These are phyloP conservation scores for Pichia sporocuriosa DNA, from an alignment of 805 yeast genomes.

Conservation along the genomic window DNA sequence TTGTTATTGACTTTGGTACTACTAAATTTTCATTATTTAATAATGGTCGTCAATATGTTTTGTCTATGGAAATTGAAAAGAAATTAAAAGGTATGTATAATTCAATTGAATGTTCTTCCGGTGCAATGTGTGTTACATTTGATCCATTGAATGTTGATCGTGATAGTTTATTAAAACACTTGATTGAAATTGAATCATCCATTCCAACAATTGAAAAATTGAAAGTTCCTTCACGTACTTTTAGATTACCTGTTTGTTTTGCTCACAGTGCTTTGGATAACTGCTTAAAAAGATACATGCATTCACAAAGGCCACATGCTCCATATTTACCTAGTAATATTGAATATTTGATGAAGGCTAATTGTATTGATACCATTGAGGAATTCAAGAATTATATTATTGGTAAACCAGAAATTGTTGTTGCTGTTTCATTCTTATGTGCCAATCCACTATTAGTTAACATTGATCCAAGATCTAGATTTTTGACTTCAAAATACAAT, in stretches of 20 bases:
- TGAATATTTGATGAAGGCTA: slow-evolving; percentile 25
- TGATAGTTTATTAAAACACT: slow-evolving; percentile 11
- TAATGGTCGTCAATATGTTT: slow-evolving; percentile 28
- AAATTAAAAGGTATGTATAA: slow-evolving; percentile 11
- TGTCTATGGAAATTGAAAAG: slow-evolving; percentile 15
- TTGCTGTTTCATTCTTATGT: slow-evolving; percentile 28
- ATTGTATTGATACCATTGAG: slow-evolving; percentile 21
- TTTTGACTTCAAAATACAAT: slow-evolving; percentile 26
- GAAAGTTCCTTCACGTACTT: slow-evolving; percentile 24
- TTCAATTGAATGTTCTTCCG: slow-evolving; percentile 21
- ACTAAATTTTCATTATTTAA: slow-evolving; percentile 26
- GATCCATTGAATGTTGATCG: slow-evolving; percentile 19
- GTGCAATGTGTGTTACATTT: slow-evolving; percentile 23
- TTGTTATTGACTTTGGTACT: slow-evolving; percentile 28
- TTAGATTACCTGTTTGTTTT: slow-evolving; percentile 22
- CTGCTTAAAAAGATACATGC: slow-evolving; percentile 24
- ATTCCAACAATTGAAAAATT: slow-evolving; percentile 24
- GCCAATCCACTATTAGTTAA: slow-evolving; percentile 26
- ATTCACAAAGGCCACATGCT: slow-evolving; percentile 29
- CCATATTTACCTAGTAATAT: slow-evolving; percentile 26
- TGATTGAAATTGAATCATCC: slow-evolving; percentile 18
- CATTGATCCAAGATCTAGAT: slow-evolving; percentile 28
- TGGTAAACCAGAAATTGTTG: slow-evolving; percentile 23
- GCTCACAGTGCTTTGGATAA: slow-evolving; percentile 22
- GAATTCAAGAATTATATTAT: slow-evolving; percentile 21